A percentile compares a stretch with the other conserved stretches of the same genome.
Conservation (phyloP, 495 filamentous ascomycete genomes). For the Niebla homalea region DNA sequence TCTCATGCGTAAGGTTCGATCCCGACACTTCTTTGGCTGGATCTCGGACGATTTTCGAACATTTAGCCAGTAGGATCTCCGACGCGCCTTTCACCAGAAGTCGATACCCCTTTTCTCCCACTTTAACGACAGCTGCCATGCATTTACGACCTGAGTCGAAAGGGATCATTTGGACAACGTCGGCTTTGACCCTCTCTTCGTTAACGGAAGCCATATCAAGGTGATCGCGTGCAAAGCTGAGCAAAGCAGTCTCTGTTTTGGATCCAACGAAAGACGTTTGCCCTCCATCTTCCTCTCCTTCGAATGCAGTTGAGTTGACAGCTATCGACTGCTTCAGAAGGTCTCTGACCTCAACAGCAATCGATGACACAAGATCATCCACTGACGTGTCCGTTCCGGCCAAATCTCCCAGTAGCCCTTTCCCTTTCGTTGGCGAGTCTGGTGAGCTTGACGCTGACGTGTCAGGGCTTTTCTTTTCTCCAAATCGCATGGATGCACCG, state of each 20-base stretch:
- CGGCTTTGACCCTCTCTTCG: slow-evolving; percentile 56
- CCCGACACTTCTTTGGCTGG: slow-evolving; percentile 48
- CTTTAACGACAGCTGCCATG: slow-evolving; percentile 67
- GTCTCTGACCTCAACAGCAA: slow-evolving; percentile 45
- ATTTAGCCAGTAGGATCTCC: slow-evolving; percentile 66
- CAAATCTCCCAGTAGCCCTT: slow-evolving; percentile 6
- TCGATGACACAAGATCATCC: slow-evolving; percentile 44
- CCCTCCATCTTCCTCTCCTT: slow-evolving; percentile 54
- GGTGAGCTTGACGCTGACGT: slow-evolving; percentile 18
- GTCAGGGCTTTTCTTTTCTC: slow-evolving; percentile 35
- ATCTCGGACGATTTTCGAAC: slow-evolving; percentile 56
- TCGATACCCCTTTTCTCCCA: slow-evolving; percentile 51
- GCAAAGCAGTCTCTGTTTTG: slow-evolving; percentile 78
- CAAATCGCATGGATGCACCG: slow-evolving; percentile 54
- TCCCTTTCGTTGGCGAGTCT: slow-evolving; percentile 12
- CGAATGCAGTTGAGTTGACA: slow-evolving; percentile 81
- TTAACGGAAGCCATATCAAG: slow-evolving; percentile 61
- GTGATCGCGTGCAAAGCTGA: slow-evolving; percentile 60
- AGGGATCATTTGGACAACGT: slow-evolving; percentile 60
- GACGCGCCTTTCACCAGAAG: slow-evolving; percentile 83
- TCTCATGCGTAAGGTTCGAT: slow-evolving; percentile 41
- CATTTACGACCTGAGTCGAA: slow-evolving; percentile 83
- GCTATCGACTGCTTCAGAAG: slow-evolving; percentile 63
- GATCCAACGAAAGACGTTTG: slow-evolving; percentile 64
- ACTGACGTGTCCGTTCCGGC: slow-evolving; percentile 32